A percentile compares a stretch with the other conserved stretches of the same genome.
Evolutionary conservation across 495 filamentous ascomycete species (phyloP).

Genomic region (Aspergillus carlsbadensis): DNA sequence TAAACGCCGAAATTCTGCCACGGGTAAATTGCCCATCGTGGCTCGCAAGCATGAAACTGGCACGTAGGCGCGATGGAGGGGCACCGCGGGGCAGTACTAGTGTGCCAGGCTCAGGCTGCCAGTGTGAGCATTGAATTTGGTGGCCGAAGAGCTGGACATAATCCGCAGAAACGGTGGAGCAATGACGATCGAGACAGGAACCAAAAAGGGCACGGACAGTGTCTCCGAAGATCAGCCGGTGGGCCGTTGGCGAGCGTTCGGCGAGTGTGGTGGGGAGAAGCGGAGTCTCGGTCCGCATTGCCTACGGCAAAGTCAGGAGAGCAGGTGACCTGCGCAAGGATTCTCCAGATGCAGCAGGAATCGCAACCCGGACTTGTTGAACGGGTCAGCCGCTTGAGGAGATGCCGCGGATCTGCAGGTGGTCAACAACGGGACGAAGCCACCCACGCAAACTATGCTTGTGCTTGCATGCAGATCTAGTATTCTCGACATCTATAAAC

Average conservation of each 20-base stretch:
- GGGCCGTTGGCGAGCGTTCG: neutral
- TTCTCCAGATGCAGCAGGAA: neutral
- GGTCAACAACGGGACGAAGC: neutral
- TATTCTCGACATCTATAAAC: conserved; percentile 6
- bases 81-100: neutral
- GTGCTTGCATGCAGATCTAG: conserved; percentile 1
- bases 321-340: neutral
- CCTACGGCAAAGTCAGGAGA: conserved; percentile 3
- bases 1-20: conserved; percentile 13
- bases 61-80: neutral
- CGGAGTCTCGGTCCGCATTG: conserved; percentile 24
- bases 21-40: neutral
- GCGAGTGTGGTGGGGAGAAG: conserved; percentile 2
- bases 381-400: no score
- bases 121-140: no score
- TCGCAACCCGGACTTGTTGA: no score
- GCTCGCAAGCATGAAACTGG: neutral
- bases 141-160: neutral
- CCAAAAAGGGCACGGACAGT: conserved; percentile 13
- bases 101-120: no score
- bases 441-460: neutral
- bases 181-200: neutral
- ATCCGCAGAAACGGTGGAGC: neutral
- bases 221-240: conserved; percentile 19
- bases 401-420: neutral